Conservation (phyloP, 2,329 filamentous ascomycete species). For the Aureobasidium namibiae region DNA sequence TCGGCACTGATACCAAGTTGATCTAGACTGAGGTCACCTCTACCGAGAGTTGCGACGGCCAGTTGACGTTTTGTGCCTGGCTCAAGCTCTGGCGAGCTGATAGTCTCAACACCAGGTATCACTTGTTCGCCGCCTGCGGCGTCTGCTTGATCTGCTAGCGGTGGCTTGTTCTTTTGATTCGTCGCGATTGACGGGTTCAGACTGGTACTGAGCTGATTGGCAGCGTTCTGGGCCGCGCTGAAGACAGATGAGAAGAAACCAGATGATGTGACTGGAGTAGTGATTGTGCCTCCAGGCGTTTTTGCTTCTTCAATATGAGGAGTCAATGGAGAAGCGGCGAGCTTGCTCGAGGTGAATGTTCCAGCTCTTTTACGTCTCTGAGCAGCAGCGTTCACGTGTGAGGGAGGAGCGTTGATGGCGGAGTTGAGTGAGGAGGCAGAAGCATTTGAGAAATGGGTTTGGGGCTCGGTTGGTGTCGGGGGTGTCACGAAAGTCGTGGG, state of each 20-base stretch:
- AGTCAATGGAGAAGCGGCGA: conserved; percentile 64
- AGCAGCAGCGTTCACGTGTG: conserved; percentile 7
- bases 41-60: conserved; percentile 81
- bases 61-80: conserved; percentile 53
- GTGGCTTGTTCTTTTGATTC: conserved; percentile 40
- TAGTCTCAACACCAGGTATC: conserved; percentile 23
- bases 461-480: conserved; percentile 42
- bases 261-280: conserved; percentile 34
- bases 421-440: conserved; percentile 6
- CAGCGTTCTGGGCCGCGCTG: conserved; percentile 86
- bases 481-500: conserved; percentile 56
- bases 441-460: conserved; percentile 10
- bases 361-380: conserved; percentile 11
- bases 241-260: conserved; percentile 94
- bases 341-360: conserved; percentile 56
- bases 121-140: conserved; percentile 33
- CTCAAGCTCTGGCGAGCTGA: conserved; percentile 26
- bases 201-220: conserved; percentile 63
- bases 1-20: conserved; percentile 67
- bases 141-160: conserved; percentile 20
- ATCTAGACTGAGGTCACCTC: conserved; percentile 79
- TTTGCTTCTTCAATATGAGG: conserved; percentile 67
- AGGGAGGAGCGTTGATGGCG: neutral
- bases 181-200: conserved; percentile 55
- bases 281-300: conserved; percentile 47